Base-by-base conservation (phyloP, 768 basidiomycete species). In the Mrakia blollopis region DNA sequence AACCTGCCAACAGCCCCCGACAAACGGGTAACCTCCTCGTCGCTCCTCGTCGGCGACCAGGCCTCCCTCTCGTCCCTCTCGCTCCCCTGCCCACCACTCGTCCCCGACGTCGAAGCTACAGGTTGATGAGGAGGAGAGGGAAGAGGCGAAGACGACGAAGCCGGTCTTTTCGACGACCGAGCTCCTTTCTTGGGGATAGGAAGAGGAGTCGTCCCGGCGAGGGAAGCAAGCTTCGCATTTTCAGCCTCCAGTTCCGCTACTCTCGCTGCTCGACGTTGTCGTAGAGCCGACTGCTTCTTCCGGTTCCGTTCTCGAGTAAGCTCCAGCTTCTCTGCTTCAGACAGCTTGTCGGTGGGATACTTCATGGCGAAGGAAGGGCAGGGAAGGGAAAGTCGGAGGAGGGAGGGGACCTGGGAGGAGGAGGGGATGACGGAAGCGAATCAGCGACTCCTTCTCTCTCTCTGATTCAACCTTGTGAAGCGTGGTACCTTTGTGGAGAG, bases 201-300 rank as follows among this genome's bases (percentile, higher is more conserved):
- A 30, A 52, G 47, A 16, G 50, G 60, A n/a, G 28, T 35, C 3
- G 60, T 54, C 8, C 60, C 72, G 14, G 37, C 30, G 32, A 23
- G 3, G 5, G 10, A 10, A 16, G 65, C 52, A 4, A 76, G 57
- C 39, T 63, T 39, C 2, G 75, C 75, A n/a, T 70, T 76, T 68
- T 76, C 68, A 14, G 60, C 54, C 54, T 76, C 75, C 54, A 76
- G 68, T 23, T 76, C 75, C 3, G 41, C 41, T n/a, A 76, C 32
- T 37, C 70, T 37, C 0, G 37, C 41, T 8, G 75, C 75, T 57
- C 75, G 57, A 11, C 75, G 68, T 11, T 67, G 47, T 1, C 75
- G 57, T 14, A 76, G 67, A 6, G 68, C 54, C 4, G 69, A 57
- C 61, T 76, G 75, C 61, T 76, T 76, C 52, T 44, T 70, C 23